phyloP scores from a whole-genome alignment of 805 yeast genomes.

The Pichia nanzhaoensis region DNA sequence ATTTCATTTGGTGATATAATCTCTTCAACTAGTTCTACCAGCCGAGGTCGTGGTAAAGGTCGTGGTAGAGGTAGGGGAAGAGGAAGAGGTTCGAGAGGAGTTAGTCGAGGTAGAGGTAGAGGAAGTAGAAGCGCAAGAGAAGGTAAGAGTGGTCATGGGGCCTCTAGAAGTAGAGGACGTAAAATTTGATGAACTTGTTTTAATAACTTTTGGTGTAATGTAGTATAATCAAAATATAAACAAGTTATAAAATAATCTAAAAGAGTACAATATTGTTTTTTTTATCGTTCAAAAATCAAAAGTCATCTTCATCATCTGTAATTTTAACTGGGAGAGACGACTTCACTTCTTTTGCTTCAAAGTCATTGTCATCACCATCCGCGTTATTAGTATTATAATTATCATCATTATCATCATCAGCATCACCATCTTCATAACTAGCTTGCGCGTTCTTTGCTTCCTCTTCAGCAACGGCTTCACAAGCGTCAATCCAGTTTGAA shows the following conservation, averaged over 20 bases:
- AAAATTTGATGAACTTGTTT: not conserved
- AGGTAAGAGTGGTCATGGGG: not conserved
- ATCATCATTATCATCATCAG: constrained; percentile 4
- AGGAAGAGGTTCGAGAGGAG: constrained; percentile 4
- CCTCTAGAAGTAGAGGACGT: not conserved
- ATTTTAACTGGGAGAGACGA: not conserved
- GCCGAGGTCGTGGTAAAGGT: constrained; percentile 4
- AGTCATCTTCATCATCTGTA: constrained; percentile 11
- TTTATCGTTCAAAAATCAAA: not conserved
- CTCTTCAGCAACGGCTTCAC: constrained; percentile 80
- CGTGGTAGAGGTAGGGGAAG: constrained; percentile 3
- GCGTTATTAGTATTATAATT: no score
- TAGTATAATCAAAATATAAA: not conserved
- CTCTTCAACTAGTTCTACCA: not conserved
- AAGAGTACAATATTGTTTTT: not conserved
- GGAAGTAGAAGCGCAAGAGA: not conserved
- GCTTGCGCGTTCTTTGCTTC: constrained; percentile 17
- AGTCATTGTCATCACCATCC: not conserved
- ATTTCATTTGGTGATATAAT: constrained; percentile 5
- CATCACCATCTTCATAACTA: constrained; percentile 14
- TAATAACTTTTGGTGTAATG: no score
- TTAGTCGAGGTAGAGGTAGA: constrained; percentile 5
- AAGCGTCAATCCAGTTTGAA: constrained; percentile 97
- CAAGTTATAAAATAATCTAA: not conserved
- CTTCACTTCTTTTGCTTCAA: not conserved